A percentile compares a stretch with the other conserved stretches of the same genome.
Evolutionary conservation across 2,329 filamentous ascomycete species (phyloP).

Genomic region (Bipolaris victoriae): DNA sequence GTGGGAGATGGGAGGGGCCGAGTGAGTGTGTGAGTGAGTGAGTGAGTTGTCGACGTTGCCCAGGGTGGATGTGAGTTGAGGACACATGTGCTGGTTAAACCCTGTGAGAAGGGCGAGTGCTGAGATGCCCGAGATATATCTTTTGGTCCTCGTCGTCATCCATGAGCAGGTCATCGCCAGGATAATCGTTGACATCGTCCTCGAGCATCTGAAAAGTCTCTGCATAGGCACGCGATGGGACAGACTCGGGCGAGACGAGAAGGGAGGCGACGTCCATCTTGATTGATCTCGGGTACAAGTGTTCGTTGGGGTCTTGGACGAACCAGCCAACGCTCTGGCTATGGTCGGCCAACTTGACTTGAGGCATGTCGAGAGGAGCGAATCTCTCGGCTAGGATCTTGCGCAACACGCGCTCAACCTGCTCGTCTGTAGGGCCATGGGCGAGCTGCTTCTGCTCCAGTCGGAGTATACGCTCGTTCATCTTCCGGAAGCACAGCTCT

Average conservation of each 20-base stretch:
- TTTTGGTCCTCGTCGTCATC: conserved; percentile 9
- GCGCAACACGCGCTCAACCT: conserved; percentile 44
- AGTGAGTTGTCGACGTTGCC: not conserved
- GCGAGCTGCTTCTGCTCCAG: conserved; percentile 36
- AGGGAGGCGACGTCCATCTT: conserved; percentile 30
- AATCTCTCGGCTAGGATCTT: conserved; percentile 46
- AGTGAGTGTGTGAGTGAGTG: not conserved
- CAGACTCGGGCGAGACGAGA: conserved; percentile 34
- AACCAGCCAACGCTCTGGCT: conserved; percentile 27
- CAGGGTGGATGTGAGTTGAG: not conserved
- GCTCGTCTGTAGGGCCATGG: conserved; percentile 39
- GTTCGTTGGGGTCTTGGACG: conserved; percentile 23
- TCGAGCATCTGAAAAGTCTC: conserved; percentile 41
- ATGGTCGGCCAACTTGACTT: conserved; percentile 9
- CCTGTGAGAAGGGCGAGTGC: conserved; percentile 4
- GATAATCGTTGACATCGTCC: conserved; percentile 26
- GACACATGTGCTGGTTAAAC: conserved; percentile 1
- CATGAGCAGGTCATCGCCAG: conserved; percentile 10
- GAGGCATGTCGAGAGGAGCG: conserved; percentile 20
- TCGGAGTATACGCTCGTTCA: conserved; percentile 34
- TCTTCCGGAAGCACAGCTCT: conserved; percentile 35
- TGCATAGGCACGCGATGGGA: conserved; percentile 38
- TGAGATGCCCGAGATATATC: not conserved
- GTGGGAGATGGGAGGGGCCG: not conserved
- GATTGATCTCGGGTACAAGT: conserved; percentile 22